phyloP scores from a whole-genome alignment of 371 early-diverging fungal species.

The Mucor plumbeus region DNA sequence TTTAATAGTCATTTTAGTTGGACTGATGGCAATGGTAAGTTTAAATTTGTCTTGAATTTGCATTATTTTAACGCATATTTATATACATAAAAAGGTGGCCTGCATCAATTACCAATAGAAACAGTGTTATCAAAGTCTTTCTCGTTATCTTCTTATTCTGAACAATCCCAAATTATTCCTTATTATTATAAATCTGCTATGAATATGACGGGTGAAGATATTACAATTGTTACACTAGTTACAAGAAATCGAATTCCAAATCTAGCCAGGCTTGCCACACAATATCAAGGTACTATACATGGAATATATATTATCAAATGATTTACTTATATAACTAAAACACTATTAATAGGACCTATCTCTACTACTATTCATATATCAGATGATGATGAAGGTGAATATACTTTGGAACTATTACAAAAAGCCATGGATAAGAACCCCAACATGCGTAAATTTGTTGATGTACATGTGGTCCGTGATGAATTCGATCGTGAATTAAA shows the following conservation, averaged over 20 bases:
- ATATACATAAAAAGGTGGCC: conserved; percentile 14
- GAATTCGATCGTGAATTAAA: conserved; percentile 65
- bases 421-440: conserved; percentile 50
- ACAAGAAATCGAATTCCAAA: conserved; percentile 56
- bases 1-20: conserved; percentile 27
- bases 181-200: conserved; percentile 57
- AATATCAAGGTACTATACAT: conserved; percentile 50
- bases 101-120: conserved; percentile 34
- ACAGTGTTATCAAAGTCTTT: conserved; percentile 34
- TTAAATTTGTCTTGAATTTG: too few relatives aligned
- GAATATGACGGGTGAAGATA: conserved; percentile 50
- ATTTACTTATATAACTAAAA: neutral
- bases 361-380: conserved; percentile 64
- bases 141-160: conserved; percentile 35
- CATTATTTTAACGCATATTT: neutral
- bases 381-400: conserved; percentile 53
- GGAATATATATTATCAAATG: neutral
- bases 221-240: conserved; percentile 62
- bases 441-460: conserved; percentile 57
- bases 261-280: conserved; percentile 53
- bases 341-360: conserved; percentile 51
- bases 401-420: conserved; percentile 46
- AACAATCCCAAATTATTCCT: conserved; percentile 61
- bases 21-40: conserved; percentile 31
- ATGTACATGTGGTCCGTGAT: conserved; percentile 64